A percentile compares a stretch with the other conserved stretches of the same genome.
Conservation (phyloP, 1,139 yeast species). For the Scheffersomyces titani region DNA sequence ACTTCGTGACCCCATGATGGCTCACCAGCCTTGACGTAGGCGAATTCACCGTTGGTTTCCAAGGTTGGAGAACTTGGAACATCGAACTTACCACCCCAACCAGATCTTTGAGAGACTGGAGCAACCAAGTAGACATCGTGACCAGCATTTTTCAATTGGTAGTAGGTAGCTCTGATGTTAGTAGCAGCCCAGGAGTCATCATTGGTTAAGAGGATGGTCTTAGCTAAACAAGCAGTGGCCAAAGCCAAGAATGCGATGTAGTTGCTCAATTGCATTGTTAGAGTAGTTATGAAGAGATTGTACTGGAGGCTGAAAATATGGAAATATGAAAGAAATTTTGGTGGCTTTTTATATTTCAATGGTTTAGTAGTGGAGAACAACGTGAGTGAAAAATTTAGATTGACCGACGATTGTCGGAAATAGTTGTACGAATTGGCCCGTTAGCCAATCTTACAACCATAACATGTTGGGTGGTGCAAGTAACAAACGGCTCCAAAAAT, state of each 20-base stretch:
- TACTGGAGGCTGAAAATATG: neutral
- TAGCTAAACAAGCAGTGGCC: constrained; percentile 21
- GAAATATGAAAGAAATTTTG: neutral
- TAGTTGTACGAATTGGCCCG: neutral
- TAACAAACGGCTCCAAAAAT: neutral
- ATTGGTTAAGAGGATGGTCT: constrained; percentile 57
- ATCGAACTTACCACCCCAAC: constrained; percentile 56
- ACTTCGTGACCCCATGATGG: constrained; percentile 52
- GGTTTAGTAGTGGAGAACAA: neutral
- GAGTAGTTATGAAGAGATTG: neutral
- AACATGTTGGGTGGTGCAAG: neutral
- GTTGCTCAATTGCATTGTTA: constrained; percentile 12
- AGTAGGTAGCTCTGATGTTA: constrained; percentile 60
- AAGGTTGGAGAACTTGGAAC: constrained; percentile 45
- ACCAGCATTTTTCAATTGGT: constrained; percentile 54
- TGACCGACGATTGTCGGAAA: neutral
- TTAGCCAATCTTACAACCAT: neutral
- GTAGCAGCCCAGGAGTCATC: constrained; percentile 65
- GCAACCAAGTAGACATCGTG: constrained; percentile 58
- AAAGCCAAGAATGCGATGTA: constrained; percentile 11
- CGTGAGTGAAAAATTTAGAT: neutral
- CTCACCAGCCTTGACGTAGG: constrained; percentile 40
- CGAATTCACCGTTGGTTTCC: constrained; percentile 43
- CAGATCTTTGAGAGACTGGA: constrained; percentile 61
- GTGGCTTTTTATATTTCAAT: neutral